Base-by-base conservation (phyloP, 176 grass and related monocot species). In the Thalia dealbata region DNA sequence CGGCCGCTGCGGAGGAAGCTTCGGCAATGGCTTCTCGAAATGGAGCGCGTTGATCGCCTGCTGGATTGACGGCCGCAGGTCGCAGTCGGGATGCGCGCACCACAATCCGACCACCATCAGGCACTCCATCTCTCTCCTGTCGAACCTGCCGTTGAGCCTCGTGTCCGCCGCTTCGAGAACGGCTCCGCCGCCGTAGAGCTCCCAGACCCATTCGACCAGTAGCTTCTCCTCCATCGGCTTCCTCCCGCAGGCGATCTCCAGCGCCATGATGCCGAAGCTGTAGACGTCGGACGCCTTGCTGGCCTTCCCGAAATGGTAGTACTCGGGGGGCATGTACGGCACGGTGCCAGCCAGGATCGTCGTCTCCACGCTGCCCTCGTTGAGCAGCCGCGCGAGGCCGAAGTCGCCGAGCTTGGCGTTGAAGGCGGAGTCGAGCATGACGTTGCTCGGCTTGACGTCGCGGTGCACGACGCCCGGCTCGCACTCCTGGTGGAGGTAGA, bases 341-440 rank as follows among this genome's bases (percentile, higher is more conserved):
- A 96, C 29, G 15, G 86, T 96, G 59, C 92, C 92, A 7, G 86
- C 88, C 13, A 91, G 71, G 7, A 72, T 82, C 11, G 86, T 96
- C 60, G 92, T 91, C 81, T 75, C 60, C 14, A 86, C 66, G 15
- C 29, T 70, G 51, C 81, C 78, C 14, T 89, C 82, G 16, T 84
- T 81, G 6, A 88, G 79, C 44, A 91, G 83, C 77, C 86, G 88
- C 50, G 91, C 83, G 1, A 96, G 85, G 7, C 88, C 91, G 3
- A 96, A 96, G 78, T 96, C 88, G 18, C 83, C 88, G 55, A 96
- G 84, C 86, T 91, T 96, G 5, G 88, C 79, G 35, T 66, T 74
- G 86, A 96, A 96, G 14, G 82, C 58, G 24, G 86, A 78, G 73
- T 96, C 91, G 52, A 96, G 79, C 91, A 88, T 96, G 72, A 96